phyloP scores from a whole-genome alignment of 495 filamentous ascomycete genomes.

The Tuber borchii region DNA sequence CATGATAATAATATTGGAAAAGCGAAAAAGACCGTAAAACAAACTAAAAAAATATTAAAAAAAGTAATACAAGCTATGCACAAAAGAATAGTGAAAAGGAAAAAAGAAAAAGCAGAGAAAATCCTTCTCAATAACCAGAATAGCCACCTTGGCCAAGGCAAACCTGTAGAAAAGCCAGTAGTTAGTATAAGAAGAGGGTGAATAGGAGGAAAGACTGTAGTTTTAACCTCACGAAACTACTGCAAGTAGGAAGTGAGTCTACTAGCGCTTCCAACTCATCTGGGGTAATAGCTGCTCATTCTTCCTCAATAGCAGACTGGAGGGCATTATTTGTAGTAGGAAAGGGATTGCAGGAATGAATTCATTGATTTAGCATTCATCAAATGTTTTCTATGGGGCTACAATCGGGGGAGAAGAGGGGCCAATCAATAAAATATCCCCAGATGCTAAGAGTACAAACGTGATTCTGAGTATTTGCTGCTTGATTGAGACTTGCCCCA shows the following conservation, averaged over 20 bases:
- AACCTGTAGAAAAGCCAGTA: not conserved
- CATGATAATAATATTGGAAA: too few species aligned
- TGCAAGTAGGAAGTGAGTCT: not conserved
- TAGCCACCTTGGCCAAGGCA: too few species aligned
- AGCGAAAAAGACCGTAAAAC: too few species aligned
- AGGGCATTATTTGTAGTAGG: not conserved
- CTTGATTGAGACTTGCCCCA: not conserved
- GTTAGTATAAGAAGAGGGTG: not conserved
- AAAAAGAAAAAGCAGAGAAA: not conserved
- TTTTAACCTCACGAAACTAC: not conserved
- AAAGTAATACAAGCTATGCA: too few species aligned
- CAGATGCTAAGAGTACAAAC: not conserved
- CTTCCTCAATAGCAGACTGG: slow-evolving; percentile 7
- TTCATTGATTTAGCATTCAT: not conserved
- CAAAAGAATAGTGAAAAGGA: not conserved
- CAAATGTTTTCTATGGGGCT: slow-evolving; percentile 14
- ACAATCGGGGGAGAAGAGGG: slow-evolving; percentile 1
- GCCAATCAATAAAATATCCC: slow-evolving; percentile 8
- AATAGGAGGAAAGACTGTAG: not conserved
- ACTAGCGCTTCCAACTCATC: slow-evolving; percentile 10
- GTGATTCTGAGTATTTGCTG: not conserved
- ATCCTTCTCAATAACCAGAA: not conserved
- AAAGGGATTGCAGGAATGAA: not conserved
- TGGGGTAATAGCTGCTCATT: slow-evolving; percentile 9
- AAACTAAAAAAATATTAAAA: too few species aligned